Conservation (phyloP, 192 early-diverging fungal species). For the Backusella mclennaniae region DNA sequence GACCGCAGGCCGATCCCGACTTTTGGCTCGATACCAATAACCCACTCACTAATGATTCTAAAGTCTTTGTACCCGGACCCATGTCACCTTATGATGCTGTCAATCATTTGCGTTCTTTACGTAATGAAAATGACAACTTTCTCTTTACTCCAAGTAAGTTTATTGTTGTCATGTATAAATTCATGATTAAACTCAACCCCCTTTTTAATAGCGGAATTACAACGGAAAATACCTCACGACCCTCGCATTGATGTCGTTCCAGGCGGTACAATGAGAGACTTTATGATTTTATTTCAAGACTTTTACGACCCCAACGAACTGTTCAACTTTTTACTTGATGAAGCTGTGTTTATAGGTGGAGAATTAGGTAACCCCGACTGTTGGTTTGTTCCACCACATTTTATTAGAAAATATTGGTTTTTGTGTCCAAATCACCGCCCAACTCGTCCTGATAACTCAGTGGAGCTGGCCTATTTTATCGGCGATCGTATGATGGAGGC, state of each 20-base stretch:
- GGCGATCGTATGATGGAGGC: slow-evolving; percentile 11
- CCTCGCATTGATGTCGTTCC: slow-evolving; percentile 36
- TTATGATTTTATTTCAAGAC: slow-evolving; percentile 38
- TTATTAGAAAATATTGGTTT: slow-evolving; percentile 31
- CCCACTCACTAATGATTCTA: background rate
- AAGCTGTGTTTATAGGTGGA: slow-evolving; percentile 26
- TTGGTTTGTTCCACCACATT: slow-evolving; percentile 31
- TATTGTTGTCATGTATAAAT: background rate
- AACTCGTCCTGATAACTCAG: slow-evolving; percentile 24
- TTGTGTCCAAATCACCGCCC: slow-evolving; percentile 24
- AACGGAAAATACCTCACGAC: slow-evolving; percentile 26
- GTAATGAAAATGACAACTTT: background rate
- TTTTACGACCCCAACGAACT: slow-evolving; percentile 29
- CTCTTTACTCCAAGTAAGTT: slow-evolving; percentile 29
- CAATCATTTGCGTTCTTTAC: slow-evolving; percentile 5
- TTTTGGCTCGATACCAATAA: slow-evolving; percentile 7
- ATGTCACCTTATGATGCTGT: slow-evolving; percentile 29
- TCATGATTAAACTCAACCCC: background rate
- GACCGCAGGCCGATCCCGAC: background rate
- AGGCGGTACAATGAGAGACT: slow-evolving; percentile 30
- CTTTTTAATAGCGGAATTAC: background rate
- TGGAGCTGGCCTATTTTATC: slow-evolving; percentile 21
- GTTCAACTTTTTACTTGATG: slow-evolving; percentile 20
- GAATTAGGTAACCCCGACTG: slow-evolving; percentile 29
- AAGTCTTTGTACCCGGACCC: slow-evolving; percentile 10